Evolutionary conservation across 192 early-diverging fungal species (phyloP), one percentile per base, ranked within the genome.

Genomic region (Backusella luteola): DNA sequence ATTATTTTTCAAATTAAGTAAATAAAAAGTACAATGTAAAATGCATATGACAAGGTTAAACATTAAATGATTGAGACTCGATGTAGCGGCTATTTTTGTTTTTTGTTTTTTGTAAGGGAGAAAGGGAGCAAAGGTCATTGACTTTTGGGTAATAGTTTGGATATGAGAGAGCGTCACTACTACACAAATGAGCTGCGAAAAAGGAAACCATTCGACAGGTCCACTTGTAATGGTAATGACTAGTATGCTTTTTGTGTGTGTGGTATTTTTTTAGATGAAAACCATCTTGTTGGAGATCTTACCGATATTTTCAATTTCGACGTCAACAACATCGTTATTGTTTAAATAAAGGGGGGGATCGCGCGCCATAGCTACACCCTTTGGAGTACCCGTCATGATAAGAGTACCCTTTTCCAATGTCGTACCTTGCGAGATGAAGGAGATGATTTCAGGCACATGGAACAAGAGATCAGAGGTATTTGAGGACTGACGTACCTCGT

Each of bases 321-420:
- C 94, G 41, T 85, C 89, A 34, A 98, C 83, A 26, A 26, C 26
- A 26, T 26, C 26, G 26, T 26, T 26, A 26, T 26, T 26, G 26
- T 26, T 26, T 26, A 26, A 26, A 26, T 26, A 26, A 26, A 26
- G 0, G 26, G 26, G 26, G 26, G 26, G 26, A 26, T 26, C 26
- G 26, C 26, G 26, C 26, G 26, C 12, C 6, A 89, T 88, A 3
- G 95, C 97, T 32, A 97, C 97, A 29, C 97, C 97, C 44, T 86
- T 83, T n/a, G 97, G 96, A 32, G 96, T 98, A 79, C 93, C 95
- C 1, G 97, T 97, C 38, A 98, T 85, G 38, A 98, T 85, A 15
- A 97, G 80, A 79, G 97, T 96, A 21, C 96, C 97, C 17, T 86
- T 87, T 76, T 98, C 92, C 21, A 98, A 85, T 56, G 84, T 94